Evolutionary conservation across 2,329 filamentous ascomycete genomes (phyloP).

Genomic region (Hymenoscyphus fraxineus): DNA sequence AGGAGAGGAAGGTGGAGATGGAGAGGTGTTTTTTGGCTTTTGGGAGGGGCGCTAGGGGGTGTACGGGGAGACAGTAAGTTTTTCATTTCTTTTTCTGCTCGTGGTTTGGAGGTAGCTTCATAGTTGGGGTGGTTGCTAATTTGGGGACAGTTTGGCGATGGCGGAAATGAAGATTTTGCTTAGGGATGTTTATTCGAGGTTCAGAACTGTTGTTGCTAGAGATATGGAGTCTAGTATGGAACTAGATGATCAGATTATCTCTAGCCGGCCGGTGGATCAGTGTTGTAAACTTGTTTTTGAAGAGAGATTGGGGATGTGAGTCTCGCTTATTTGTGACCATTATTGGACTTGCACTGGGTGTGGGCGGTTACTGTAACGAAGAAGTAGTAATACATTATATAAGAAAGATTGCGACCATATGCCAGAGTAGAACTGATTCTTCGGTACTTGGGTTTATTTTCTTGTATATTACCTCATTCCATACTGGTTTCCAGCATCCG

Average conservation of each 20-base stretch:
- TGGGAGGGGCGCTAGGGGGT: conserved; percentile 61
- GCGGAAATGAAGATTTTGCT: conserved; percentile 65
- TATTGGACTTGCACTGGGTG: neutral
- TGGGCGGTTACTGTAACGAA: no score
- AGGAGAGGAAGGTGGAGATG: conserved; percentile 69
- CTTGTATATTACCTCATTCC: no score
- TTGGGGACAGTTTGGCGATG: conserved; percentile 46
- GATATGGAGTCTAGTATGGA: conserved; percentile 56
- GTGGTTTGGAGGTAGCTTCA: neutral
- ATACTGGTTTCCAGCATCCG: no score
- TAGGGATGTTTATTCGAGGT: conserved; percentile 56
- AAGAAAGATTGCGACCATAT: no score
- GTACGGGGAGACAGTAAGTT: conserved; percentile 64
- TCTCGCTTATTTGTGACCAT: neutral
- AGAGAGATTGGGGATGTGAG: conserved; percentile 2
- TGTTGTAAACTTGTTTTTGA: conserved; percentile 47
- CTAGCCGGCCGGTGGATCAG: conserved; percentile 57
- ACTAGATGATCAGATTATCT: conserved; percentile 65
- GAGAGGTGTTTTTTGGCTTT: conserved; percentile 63
- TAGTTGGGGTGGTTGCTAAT: neutral
- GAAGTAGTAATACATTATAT: no score
- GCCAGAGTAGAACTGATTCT: no score
- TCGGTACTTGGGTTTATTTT: no score
- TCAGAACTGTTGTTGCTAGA: conserved; percentile 46
- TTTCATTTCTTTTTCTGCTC: neutral